Percentiles rank a stretch among this genome's conserved stretches.
Evolutionary conservation across 2,329 filamentous ascomycete genomes (phyloP).

Genomic region (Knufia petricola): DNA sequence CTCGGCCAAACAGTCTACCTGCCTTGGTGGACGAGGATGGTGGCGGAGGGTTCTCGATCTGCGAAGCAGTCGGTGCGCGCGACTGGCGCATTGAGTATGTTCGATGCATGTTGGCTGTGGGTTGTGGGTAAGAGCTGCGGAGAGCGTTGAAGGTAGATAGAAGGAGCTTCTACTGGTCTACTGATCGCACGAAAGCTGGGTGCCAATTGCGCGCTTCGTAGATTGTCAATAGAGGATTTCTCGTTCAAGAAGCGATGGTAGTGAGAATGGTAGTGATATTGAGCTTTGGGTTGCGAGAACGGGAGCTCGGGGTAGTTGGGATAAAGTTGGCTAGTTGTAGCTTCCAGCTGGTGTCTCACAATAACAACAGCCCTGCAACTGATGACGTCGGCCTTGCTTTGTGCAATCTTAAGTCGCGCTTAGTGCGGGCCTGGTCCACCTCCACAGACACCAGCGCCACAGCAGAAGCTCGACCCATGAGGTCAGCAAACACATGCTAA

Average conservation of each 20-base stretch:
- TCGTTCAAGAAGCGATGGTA: neutral
- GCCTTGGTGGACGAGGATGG: slow-evolving; percentile 86
- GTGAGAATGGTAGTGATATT: no score
- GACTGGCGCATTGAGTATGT: slow-evolving; percentile 98
- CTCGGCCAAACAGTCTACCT: slow-evolving; percentile 76
- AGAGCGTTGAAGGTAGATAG: neutral
- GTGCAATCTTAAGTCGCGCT: neutral
- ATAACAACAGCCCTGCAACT: neutral
- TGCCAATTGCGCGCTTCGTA: no score
- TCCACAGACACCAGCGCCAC: neutral
- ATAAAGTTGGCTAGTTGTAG: neutral
- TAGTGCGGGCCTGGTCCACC: neutral
- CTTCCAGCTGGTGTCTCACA: neutral
- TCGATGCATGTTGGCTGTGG: slow-evolving; percentile 67
- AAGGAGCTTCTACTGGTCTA: no score
- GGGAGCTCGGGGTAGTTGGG: neutral
- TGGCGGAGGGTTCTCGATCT: slow-evolving; percentile 84
- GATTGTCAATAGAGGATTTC: no score
- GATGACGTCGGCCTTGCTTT: slow-evolving; percentile 1
- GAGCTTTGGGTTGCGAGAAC: neutral
- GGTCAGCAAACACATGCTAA: neutral
- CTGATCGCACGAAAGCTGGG: no score
- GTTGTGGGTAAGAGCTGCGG: neutral
- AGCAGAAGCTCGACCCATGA: neutral
- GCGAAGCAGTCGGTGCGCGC: slow-evolving; percentile 87